Conservation (phyloP, 805 yeast genomes). For the Peterozyma xylosa region DNA sequence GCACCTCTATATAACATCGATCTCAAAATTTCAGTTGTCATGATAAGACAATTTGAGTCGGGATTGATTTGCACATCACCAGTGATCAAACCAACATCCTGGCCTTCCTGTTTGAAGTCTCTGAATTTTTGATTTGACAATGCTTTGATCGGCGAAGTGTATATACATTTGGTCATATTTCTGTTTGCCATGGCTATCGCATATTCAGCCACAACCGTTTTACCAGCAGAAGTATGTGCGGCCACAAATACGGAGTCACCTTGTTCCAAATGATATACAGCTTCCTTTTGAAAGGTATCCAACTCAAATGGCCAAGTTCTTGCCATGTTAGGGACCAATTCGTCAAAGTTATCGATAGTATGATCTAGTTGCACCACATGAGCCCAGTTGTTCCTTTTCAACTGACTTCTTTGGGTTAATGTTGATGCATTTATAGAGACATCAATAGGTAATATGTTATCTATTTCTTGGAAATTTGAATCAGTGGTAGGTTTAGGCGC, state of each 20-base stretch:
- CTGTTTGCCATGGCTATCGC: conserved; percentile 95
- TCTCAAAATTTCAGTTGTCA: conserved; percentile 95
- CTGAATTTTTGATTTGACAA: conserved; percentile 84
- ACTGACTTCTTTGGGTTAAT: conserved; percentile 4
- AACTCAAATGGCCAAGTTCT: conserved; percentile 91
- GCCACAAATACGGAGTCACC: conserved; percentile 99
- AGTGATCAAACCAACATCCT: conserved; percentile 86
- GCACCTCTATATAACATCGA: conserved; percentile 97
- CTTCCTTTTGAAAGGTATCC: conserved; percentile 95
- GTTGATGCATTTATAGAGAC: background rate
- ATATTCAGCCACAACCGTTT: conserved; percentile 96
- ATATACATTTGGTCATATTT: conserved; percentile 94
- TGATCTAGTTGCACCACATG: conserved; percentile 88
- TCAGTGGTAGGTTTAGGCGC: background rate
- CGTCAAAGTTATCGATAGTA: conserved; percentile 74
- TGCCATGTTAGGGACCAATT: conserved; percentile 89
- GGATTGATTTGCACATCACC: conserved; percentile 98
- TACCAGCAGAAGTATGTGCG: conserved; percentile 98
- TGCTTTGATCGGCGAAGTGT: conserved; percentile 93
- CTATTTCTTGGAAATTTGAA: conserved; percentile 1
- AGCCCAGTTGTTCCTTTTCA: conserved; percentile 63
- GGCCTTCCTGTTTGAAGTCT: conserved; percentile 75
- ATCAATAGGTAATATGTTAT: background rate
- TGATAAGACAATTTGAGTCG: conserved; percentile 90
- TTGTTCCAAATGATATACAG: conserved; percentile 91